phyloP scores from a whole-genome alignment of 148 eudicot species.

The Chenopodium berlandieri region DNA sequence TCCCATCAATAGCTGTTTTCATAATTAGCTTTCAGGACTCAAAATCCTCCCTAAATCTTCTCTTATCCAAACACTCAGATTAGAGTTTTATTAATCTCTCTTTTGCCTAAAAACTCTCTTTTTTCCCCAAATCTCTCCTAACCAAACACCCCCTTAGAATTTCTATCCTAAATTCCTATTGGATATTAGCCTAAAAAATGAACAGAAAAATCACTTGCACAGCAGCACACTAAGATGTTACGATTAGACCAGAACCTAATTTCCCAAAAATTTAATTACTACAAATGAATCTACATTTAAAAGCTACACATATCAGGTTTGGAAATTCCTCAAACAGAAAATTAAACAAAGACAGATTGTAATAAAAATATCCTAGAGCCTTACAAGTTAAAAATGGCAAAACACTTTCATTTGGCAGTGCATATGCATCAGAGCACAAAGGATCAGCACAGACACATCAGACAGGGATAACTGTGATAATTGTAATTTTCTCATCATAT shows the following conservation, averaged over 20 bases:
- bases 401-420: neutral
- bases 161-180: neutral
- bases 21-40: too few relatives aligned
- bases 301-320: neutral
- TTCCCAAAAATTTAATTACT: neutral
- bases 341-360: neutral
- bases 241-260: neutral
- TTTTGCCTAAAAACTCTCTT: too few relatives aligned
- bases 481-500: slow-evolving; percentile 15
- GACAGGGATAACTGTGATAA: slow-evolving; percentile 9
- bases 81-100: too few relatives aligned
- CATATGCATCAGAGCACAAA: neutral
- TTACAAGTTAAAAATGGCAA: neutral
- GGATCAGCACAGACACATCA: slow-evolving; percentile 14
- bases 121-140: too few relatives aligned
- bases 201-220: neutral
- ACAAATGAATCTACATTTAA: neutral
- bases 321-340: neutral
- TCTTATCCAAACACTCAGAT: too few relatives aligned
- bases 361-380: neutral
- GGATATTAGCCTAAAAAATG: neutral
- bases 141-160: too few relatives aligned
- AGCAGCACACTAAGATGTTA: neutral
- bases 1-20: too few relatives aligned
- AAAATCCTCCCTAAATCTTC: too few relatives aligned